Evolutionary conservation across 306 rosid species (phyloP).

Genomic region (Gynostemma pentaphyllum): DNA sequence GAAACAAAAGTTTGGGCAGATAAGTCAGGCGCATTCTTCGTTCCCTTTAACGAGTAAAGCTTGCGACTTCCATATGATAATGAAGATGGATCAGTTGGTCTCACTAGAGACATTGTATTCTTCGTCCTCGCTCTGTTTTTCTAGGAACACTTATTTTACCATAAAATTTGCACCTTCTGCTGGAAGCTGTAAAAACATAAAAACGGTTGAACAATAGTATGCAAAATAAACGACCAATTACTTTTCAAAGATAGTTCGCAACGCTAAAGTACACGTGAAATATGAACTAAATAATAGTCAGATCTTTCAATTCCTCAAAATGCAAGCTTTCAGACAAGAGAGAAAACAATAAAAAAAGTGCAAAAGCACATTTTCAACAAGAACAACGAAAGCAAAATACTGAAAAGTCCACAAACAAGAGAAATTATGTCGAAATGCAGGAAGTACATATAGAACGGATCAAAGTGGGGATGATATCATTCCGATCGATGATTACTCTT

Average conservation of each 20-base stretch:
- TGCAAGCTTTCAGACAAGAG: no score
- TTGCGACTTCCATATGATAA: conserved; percentile 47
- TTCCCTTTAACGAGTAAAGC: conserved; percentile 53
- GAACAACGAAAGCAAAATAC: no score
- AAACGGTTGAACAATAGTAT: no score
- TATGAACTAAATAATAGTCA: background rate
- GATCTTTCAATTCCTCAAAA: background rate
- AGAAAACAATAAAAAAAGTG: no score
- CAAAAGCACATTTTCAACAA: no score
- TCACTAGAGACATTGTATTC: conserved; percentile 52
- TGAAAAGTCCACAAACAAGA: no score
- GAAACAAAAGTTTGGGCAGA: conserved; percentile 37
- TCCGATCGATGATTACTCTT: no score
- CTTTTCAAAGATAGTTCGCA: no score
- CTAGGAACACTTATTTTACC: conserved; percentile 9
- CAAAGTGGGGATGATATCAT: background rate
- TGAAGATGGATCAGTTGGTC: conserved; percentile 45
- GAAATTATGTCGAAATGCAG: background rate
- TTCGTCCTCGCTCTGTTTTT: conserved; percentile 18
- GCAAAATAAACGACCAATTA: no score
- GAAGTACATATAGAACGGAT: background rate
- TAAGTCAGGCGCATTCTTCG: conserved; percentile 34
- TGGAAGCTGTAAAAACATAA: background rate
- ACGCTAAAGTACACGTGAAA: background rate
- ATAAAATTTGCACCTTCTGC: conserved; percentile 6